Evolutionary conservation across 129 eudicot species (phyloP).

Genomic region (Arctium lappa): DNA sequence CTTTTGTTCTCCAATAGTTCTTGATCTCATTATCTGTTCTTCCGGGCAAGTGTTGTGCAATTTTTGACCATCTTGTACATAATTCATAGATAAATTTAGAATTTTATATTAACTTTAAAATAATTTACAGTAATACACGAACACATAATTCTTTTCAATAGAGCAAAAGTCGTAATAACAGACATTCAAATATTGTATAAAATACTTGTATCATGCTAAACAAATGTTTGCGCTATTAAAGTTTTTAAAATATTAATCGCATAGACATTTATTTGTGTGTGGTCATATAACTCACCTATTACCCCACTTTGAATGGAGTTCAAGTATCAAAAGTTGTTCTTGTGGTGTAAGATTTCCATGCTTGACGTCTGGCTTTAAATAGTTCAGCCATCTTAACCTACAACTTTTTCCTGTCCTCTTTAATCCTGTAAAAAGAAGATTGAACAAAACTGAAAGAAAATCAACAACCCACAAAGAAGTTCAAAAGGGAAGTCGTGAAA

Average conservation of each 20-base stretch:
- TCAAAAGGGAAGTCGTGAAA: not conserved
- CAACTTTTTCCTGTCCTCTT: conserved; percentile 96
- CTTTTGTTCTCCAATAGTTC: conserved; percentile 96
- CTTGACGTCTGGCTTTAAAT: conserved; percentile 36
- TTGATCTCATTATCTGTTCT: conserved; percentile 77
- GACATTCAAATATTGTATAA: not conserved
- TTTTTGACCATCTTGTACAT: conserved; percentile 39
- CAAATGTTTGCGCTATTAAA: not conserved
- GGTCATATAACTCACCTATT: conserved; percentile 33
- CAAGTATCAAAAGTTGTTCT: conserved; percentile 43
- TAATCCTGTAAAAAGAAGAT: conserved; percentile 44
- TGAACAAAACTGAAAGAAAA: not conserved
- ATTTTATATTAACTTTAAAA: not conserved
- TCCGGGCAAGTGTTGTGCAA: conserved; percentile 41
- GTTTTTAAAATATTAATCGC: not conserved
- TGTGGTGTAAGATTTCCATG: conserved; percentile 47
- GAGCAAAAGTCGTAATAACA: not conserved
- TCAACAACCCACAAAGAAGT: not conserved
- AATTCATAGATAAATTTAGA: conserved; percentile 2
- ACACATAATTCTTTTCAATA: not conserved
- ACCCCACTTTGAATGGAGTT: conserved; percentile 56
- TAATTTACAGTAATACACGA: not conserved
- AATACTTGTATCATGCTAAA: not conserved
- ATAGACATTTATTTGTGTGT: not conserved
- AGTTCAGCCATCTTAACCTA: conserved; percentile 40